These are phyloP conservation scores for Citrus inodora DNA, from an alignment of 345 rosid species.

Conservation along the genomic window DNA sequence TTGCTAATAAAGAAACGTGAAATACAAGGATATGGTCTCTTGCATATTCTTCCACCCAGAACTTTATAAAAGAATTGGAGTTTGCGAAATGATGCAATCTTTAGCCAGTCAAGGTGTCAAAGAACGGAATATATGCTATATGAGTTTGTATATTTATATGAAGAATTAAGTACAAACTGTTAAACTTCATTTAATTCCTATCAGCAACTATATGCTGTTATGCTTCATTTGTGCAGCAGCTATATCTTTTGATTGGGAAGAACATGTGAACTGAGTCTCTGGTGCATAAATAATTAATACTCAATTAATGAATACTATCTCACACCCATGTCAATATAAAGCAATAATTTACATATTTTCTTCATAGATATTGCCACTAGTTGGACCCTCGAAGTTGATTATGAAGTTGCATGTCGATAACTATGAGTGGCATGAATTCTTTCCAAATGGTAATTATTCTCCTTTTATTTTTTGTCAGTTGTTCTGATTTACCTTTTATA, in stretches of 20 bases:
- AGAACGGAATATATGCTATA: neutral
- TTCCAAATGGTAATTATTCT: conserved; percentile 58
- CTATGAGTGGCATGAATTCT: conserved; percentile 93
- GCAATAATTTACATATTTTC: conserved; percentile 15
- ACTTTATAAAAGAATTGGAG: neutral
- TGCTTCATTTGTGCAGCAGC: neutral
- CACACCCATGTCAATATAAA: neutral
- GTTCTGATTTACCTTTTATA: neutral
- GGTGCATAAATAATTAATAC: neutral
- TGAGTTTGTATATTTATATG: neutral
- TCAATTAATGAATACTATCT: neutral
- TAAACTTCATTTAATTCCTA: conserved; percentile 1
- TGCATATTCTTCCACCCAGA: neutral
- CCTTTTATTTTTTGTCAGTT: neutral
- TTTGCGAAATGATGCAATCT: neutral
- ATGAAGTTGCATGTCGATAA: conserved; percentile 53
- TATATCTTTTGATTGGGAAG: conserved; percentile 6
- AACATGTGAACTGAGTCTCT: neutral
- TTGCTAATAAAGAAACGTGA: neutral
- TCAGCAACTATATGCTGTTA: neutral
- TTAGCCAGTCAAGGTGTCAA: neutral
- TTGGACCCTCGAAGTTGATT: conserved; percentile 78
- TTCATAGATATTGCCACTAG: conserved; percentile 75
- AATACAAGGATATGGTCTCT: neutral
- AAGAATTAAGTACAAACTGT: neutral